These are phyloP conservation scores for Lepiota brunneoincarnata DNA, from an alignment of 768 basidiomycete genomes.

Conservation along the genomic window DNA sequence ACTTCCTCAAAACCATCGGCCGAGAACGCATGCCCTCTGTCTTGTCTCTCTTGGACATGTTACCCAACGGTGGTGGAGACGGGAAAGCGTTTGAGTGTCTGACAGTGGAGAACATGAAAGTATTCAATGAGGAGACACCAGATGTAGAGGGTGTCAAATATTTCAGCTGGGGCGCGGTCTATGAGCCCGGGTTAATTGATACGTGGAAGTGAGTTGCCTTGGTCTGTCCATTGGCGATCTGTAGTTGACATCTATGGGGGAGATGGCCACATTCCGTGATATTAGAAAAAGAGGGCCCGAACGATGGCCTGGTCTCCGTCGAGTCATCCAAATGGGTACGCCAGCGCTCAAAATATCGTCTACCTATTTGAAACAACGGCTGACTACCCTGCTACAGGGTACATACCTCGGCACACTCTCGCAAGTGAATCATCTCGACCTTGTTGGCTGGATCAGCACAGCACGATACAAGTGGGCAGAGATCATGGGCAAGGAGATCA, in stretches of 20 bases:
- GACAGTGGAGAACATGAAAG: slow-evolving; percentile 79
- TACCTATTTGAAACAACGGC: background rate
- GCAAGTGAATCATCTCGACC: slow-evolving; percentile 88
- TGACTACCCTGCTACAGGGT: slow-evolving; percentile 45
- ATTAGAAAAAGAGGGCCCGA: slow-evolving; percentile 83
- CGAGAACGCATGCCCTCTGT: slow-evolving; percentile 64
- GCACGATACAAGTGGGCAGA: slow-evolving; percentile 88
- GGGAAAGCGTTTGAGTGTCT: slow-evolving; percentile 92
- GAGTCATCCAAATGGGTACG: slow-evolving; percentile 81
- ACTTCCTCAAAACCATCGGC: slow-evolving; percentile 78
- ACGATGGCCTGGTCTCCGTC: slow-evolving; percentile 92
- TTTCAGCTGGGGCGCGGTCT: slow-evolving; percentile 93
- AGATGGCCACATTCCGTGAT: slow-evolving; percentile 80
- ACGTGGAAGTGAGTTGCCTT: slow-evolving; percentile 63
- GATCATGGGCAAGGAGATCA: slow-evolving; percentile 85
- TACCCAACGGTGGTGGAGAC: slow-evolving; percentile 92
- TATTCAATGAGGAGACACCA: slow-evolving; percentile 85
- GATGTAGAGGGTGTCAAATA: slow-evolving; percentile 80
- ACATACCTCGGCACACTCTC: slow-evolving; percentile 92
- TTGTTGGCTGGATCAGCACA: slow-evolving; percentile 92
- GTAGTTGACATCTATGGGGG: slow-evolving; percentile 8
- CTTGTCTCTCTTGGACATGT: slow-evolving; percentile 71
- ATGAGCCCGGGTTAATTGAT: slow-evolving; percentile 87
- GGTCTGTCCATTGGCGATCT: background rate
- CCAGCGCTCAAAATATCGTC: slow-evolving; percentile 2